Percentiles rank a stretch among this genome's conserved stretches.
phyloP scores from a whole-genome alignment of 139 green algal genomes.

The Deuterostichococcus epilithicus region DNA sequence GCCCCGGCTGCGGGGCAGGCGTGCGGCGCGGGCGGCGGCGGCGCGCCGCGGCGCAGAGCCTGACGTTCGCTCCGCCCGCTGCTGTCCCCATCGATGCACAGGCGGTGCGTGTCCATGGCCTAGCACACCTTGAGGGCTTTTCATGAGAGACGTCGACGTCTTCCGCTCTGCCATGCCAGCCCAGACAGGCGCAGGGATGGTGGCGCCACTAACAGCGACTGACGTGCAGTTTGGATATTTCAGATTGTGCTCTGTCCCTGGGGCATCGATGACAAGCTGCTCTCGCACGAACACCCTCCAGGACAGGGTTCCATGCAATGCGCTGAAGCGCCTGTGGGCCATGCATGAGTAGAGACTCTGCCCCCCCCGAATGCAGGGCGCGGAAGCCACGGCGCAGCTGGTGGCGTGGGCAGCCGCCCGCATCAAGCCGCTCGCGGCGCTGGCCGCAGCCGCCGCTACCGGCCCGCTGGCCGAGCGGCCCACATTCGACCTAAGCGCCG shows the following conservation, averaged over 20 bases:
- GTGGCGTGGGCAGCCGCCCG: not conserved
- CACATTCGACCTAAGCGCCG: not conserved
- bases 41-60: not conserved
- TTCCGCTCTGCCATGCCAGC: no score
- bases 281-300: no score
- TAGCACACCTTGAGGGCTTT: not conserved
- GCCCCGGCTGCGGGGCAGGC: no score
- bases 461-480: no score
- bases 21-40: no score
- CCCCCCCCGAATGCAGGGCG: not conserved
- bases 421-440: not conserved
- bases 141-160: no score
- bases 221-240: no score
- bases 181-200: no score
- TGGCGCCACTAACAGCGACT: no score
- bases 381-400: not conserved
- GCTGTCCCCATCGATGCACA: not conserved
- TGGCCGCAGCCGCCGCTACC: not conserved
- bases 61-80: not conserved
- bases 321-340: no score
- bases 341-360: not conserved
- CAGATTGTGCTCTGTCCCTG: no score
- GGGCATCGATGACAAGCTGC: no score
- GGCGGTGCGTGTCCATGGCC: not conserved
- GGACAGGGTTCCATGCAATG: not conserved